These are phyloP conservation scores for Balansia obtecta DNA, from an alignment of 2,329 filamentous ascomycete genomes.

Conservation along the genomic window DNA sequence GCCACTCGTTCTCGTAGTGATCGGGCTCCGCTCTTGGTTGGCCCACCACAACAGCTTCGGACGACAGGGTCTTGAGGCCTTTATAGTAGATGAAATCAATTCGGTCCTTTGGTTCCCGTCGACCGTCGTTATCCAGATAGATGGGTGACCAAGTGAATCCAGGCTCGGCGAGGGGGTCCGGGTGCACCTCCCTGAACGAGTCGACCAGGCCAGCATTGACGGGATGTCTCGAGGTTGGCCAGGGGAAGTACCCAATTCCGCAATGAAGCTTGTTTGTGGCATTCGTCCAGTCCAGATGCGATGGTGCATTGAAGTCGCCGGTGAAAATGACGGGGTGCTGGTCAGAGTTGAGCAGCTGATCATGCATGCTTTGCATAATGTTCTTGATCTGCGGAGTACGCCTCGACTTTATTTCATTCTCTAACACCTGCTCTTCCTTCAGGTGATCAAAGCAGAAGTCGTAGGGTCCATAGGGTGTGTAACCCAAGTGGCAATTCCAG, in stretches of 20 bases:
- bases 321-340: constrained; percentile 22
- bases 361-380: constrained; percentile 21
- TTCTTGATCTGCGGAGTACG: constrained; percentile 26
- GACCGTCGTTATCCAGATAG: constrained; percentile 18
- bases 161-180: constrained; percentile 19
- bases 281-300: constrained; percentile 29
- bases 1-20: constrained; percentile 27
- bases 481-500: constrained; percentile 24
- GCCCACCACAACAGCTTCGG: constrained; percentile 20
- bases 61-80: constrained; percentile 21
- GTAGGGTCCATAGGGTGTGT: constrained; percentile 29
- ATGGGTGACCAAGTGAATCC: constrained; percentile 30
- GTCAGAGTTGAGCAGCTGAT: constrained; percentile 18
- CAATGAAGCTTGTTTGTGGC: constrained; percentile 22
- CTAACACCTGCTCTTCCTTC: constrained; percentile 19
- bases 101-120: constrained; percentile 25
- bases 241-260: constrained; percentile 20
- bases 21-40: constrained; percentile 21
- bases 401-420: constrained; percentile 22
- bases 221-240: constrained; percentile 26
- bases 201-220: constrained; percentile 25
- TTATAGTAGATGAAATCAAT: constrained; percentile 32
- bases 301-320: constrained; percentile 32
- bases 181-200: constrained; percentile 25
- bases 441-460: constrained; percentile 28